Base-by-base conservation (phyloP, 768 basidiomycete genomes). In the Pulveroboletus sp. region DNA sequence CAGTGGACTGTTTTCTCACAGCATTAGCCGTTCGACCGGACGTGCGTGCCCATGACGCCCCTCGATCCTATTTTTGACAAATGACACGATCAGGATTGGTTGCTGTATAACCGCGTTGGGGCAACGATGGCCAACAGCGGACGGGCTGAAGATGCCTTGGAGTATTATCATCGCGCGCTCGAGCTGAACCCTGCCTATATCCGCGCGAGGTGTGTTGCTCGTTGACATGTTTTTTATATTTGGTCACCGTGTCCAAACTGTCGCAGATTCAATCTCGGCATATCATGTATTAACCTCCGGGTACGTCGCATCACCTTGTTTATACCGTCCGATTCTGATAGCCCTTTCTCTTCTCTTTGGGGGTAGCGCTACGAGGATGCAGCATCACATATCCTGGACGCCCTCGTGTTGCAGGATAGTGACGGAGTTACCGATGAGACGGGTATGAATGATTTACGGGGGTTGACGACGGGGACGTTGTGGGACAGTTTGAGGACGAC, bases 71-170 rank as follows among this genome's bases (percentile, higher is more conserved):
- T 47, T 45, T 31, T 49, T 56, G 20, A 53, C 27, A 16, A 29
- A 13, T 34, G 32, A 27, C 23, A 12, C 24, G 19, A 16, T 48
- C 58, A 94, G 90, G 94, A 97, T 63, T 95, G 89, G 85, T 71
- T 90, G 33, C 69, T 97, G 49, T 95, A 90, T 69, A 97, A 97
- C 62, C 82, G 94, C 14, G 87, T 95, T 35, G 94, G 94, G 13
- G 94, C 94, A 14, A 94, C 92, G 6, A 83, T 94, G 72, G 94
- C 94, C 21, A 97, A 97, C 67, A 90, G 82, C 59, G 85, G 93
- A 20, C 74, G 73, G 45, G 78, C 92, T 12, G 81, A 79, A 31
- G 81, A 90, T 44, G 94, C 94, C n/a, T 73, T 94, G 3, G 74
- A 85, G 50, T 95, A 91, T 64, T 97, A 97, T 68, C 79, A 82